Evolutionary conservation across 2,329 filamentous ascomycete species (phyloP).

Genomic region (Exophiala alcalophila): DNA sequence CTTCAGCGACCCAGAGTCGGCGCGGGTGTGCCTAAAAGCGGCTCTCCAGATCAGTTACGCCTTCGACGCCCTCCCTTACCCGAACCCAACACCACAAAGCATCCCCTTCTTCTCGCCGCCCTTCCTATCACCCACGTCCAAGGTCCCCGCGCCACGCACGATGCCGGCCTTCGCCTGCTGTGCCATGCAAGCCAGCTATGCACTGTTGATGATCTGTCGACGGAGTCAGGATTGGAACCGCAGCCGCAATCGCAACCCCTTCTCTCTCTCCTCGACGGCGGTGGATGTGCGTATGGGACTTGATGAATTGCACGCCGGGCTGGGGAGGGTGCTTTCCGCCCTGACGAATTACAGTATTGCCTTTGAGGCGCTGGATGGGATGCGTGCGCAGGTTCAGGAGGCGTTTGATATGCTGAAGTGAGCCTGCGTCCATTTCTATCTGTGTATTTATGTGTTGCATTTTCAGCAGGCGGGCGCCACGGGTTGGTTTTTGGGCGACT

Average conservation of each 20-base stretch:
- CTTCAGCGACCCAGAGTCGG: conserved; percentile 6
- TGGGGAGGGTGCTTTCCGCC: conserved; percentile 7
- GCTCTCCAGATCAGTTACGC: conserved; percentile 9
- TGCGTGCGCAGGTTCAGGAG: too few species aligned
- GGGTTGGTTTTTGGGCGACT: too few species aligned
- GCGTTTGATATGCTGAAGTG: too few species aligned
- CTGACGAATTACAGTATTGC: conserved; percentile 12
- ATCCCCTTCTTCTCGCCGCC: background rate
- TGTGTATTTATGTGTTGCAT: background rate
- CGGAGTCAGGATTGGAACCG: conserved; percentile 9
- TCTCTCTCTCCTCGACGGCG: too few species aligned
- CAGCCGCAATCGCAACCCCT: background rate
- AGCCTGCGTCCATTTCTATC: too few species aligned
- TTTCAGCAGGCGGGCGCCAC: too few species aligned
- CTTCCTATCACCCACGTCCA: conserved; percentile 3
- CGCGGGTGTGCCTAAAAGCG: conserved; percentile 12
- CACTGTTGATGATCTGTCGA: conserved; percentile 14
- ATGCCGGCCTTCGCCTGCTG: conserved; percentile 16
- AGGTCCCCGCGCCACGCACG: conserved; percentile 5
- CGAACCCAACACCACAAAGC: conserved; percentile 5
- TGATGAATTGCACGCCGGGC: conserved; percentile 11
- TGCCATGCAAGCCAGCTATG: conserved; percentile 15
- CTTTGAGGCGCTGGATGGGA: conserved; percentile 15
- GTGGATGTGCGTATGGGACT: conserved; percentile 6
- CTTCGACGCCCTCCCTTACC: conserved; percentile 12